Evolutionary conservation across 352 stramenopile species (phyloP).

Genomic region (Stephanocyclus meneghinianus): DNA sequence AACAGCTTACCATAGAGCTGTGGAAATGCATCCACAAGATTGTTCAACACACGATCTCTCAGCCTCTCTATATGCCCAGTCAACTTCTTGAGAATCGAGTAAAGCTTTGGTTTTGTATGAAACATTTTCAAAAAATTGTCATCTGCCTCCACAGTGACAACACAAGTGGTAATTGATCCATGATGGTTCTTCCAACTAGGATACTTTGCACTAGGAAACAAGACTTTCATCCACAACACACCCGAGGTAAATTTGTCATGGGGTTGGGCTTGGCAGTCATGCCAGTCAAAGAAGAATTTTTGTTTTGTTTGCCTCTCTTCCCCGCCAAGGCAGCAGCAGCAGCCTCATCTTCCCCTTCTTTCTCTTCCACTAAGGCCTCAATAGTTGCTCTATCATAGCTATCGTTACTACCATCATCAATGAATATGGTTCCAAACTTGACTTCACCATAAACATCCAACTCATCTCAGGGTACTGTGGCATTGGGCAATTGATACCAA

Average conservation of each 20-base stretch:
- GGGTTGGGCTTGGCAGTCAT: background rate
- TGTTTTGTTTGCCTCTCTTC: constrained; percentile 40
- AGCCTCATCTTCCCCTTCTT: constrained; percentile 12
- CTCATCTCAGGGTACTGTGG: constrained; percentile 64
- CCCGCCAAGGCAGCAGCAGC: constrained; percentile 13
- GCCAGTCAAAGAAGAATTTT: constrained; percentile 27
- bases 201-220: constrained; percentile 82
- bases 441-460: constrained; percentile 64
- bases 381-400: constrained; percentile 24
- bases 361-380: constrained; percentile 21
- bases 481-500: constrained; percentile 76
- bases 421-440: constrained; percentile 66
- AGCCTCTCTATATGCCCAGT: constrained; percentile 50
- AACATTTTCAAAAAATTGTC: constrained; percentile 81
- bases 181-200: constrained; percentile 71
- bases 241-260: constrained; percentile 66
- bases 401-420: constrained; percentile 23
- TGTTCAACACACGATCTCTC: constrained; percentile 65
- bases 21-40: constrained; percentile 72
- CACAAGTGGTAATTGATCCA: constrained; percentile 71
- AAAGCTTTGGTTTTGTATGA: constrained; percentile 79
- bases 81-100: constrained; percentile 55
- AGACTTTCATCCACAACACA: constrained; percentile 80
- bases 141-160: constrained; percentile 82
- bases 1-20: constrained; percentile 67